phyloP scores from a whole-genome alignment of 1,139 yeast genomes.

The Candida frijolesensis region DNA sequence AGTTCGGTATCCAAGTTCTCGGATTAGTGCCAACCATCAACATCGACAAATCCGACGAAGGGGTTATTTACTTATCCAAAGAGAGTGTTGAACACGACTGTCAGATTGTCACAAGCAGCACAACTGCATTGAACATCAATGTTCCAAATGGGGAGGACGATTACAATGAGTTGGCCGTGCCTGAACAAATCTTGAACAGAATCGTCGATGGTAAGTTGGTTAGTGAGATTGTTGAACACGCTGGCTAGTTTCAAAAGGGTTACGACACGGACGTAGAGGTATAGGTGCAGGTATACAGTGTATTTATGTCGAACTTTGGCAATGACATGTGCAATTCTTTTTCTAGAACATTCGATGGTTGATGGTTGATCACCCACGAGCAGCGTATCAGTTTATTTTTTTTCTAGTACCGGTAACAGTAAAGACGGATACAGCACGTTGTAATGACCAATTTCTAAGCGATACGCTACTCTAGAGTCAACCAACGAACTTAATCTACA shows the following conservation, averaged over 20 bases:
- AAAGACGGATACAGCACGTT: too few relatives aligned
- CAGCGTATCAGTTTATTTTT: too few relatives aligned
- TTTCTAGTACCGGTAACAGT: too few relatives aligned
- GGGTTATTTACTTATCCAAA: constrained; percentile 75
- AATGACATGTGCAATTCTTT: too few relatives aligned
- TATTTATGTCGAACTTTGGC: not conserved
- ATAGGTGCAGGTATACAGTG: not conserved
- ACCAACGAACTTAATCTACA: too few relatives aligned
- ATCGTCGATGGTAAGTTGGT: constrained; percentile 42
- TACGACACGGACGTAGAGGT: not conserved
- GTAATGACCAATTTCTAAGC: too few relatives aligned
- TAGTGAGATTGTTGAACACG: constrained; percentile 50
- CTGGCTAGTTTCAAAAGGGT: constrained; percentile 28
- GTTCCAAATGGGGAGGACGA: constrained; percentile 62
- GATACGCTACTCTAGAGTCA: too few relatives aligned
- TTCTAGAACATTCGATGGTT: too few relatives aligned
- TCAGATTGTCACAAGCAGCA: constrained; percentile 74
- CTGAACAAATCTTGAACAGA: constrained; percentile 82
- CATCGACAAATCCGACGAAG: constrained; percentile 87
- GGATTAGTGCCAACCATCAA: constrained; percentile 81
- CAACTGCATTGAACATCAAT: constrained; percentile 83
- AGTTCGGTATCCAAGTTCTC: constrained; percentile 82
- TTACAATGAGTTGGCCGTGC: constrained; percentile 75
- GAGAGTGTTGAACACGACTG: constrained; percentile 67
- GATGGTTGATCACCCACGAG: too few relatives aligned